Evolutionary conservation across 1,284 basidiomycete genomes (phyloP), one percentile per base, ranked within the genome.

Genomic region (Ceratobasidium sp.): DNA sequence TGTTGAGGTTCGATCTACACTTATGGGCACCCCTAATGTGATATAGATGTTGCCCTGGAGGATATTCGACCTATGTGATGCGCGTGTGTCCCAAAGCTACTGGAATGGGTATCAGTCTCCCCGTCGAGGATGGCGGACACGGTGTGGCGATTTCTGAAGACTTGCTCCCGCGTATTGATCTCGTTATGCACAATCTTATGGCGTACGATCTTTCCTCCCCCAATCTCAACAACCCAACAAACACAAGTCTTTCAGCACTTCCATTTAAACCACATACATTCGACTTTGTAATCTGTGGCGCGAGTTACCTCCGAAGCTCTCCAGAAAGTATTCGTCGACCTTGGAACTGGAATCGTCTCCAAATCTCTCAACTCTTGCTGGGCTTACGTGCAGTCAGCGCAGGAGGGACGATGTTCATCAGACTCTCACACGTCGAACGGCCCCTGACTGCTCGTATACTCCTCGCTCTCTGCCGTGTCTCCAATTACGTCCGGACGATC

Each of bases 281-380:
- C 75, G 80, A 83, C 66, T 79, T 86, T 20, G 84, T 85, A 17
- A 73, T 85, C 20, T 81, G 85, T 64, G 85, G 85, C 74, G 84
- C 82, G 5, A 84, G 84, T 74, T 82, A 82, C 0, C 80, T 85
- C 5, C 84, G 84, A 57, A 82, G 79, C 46, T 42, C 57, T 23
- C 78, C 77, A 6, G 70, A 70, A 7, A 46, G 54, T 62, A 64
- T 62, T 26, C 81, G 79, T 76, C 77, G 82, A 48, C 81, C 83
- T 64, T 68, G 66, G 52, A 59, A 61, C 67, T 54, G 52, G 50
- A 50, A 57, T 15, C 70, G 59, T 15, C 82, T 85, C 17, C 78
- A 84, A 15, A 79, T 85, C 23, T 79, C 84, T 0, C 84, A 85
- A 74, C 67, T 86, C 65, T 81, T 86, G 61, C 80, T 84, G 65